phyloP scores from a whole-genome alignment of 2,329 filamentous ascomycete genomes.

The Fusarium solani-melongenae region DNA sequence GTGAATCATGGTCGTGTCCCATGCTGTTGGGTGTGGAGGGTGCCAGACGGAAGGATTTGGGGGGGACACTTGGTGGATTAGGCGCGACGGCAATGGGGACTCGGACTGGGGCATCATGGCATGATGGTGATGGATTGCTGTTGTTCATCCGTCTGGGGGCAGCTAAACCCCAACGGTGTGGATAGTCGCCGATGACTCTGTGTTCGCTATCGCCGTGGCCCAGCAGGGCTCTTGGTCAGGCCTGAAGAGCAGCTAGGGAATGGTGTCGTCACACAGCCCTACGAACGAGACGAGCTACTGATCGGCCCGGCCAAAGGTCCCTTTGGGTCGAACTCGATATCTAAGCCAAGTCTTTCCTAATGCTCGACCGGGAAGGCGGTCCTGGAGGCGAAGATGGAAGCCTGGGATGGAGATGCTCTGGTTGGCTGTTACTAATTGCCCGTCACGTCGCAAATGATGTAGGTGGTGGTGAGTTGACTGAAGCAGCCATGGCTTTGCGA shows the following conservation, averaged over 20 bases:
- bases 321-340: not conserved
- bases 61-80: slow-evolving; percentile 7
- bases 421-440: slow-evolving; percentile 30
- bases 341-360: not conserved
- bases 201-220: not conserved
- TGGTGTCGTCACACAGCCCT: slow-evolving; percentile 47
- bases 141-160: not conserved
- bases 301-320: slow-evolving; percentile 38
- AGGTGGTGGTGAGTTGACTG: slow-evolving; percentile 6
- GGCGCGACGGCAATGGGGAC: slow-evolving; percentile 4
- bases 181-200: slow-evolving; percentile 23
- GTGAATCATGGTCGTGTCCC: slow-evolving; percentile 13
- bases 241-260: slow-evolving; percentile 10
- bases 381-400: slow-evolving; percentile 33
- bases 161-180: slow-evolving; percentile 19
- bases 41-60: slow-evolving; percentile 6
- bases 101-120: slow-evolving; percentile 18
- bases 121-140: slow-evolving; percentile 26
- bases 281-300: slow-evolving; percentile 35
- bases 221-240: not conserved
- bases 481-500: slow-evolving; percentile 1
- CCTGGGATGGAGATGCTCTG: slow-evolving; percentile 25
- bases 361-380: slow-evolving; percentile 28
- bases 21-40: slow-evolving; percentile 29
- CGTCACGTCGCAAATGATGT: slow-evolving; percentile 11